A percentile compares a stretch with the other conserved stretches of the same genome.
phyloP scores from a whole-genome alignment of 2,329 filamentous ascomycete genomes.

The Emericellopsis cladophorae region DNA sequence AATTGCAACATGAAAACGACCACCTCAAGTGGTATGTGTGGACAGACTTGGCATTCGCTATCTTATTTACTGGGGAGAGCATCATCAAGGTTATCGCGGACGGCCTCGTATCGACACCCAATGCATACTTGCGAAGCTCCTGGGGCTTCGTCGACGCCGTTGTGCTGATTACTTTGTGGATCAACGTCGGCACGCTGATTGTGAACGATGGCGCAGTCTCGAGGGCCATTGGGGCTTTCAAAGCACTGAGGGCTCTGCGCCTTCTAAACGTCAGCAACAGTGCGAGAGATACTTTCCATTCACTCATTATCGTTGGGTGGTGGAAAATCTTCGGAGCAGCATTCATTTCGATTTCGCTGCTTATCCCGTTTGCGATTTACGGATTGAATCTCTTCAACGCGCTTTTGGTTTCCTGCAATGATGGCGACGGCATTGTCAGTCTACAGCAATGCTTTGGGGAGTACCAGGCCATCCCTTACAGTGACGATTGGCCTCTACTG shows the following conservation, averaged over 20 bases:
- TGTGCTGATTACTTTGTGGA: slow-evolving; percentile 87
- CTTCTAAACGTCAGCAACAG: slow-evolving; percentile 94
- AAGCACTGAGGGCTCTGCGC: slow-evolving; percentile 81
- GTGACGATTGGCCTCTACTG: slow-evolving; percentile 62
- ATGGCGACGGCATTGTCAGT: slow-evolving; percentile 36
- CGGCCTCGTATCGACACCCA: slow-evolving; percentile 91
- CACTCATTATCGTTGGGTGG: slow-evolving; percentile 82
- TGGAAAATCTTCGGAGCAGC: slow-evolving; percentile 90
- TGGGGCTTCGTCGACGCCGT: slow-evolving; percentile 95
- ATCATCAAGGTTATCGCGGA: slow-evolving; percentile 89
- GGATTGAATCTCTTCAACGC: slow-evolving; percentile 88
- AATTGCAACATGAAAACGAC: slow-evolving; percentile 44
- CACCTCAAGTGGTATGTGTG: slow-evolving; percentile 86
- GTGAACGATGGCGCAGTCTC: slow-evolving; percentile 75
- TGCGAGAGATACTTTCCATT: slow-evolving; percentile 91
- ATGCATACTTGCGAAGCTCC: slow-evolving; percentile 90
- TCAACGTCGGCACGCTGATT: slow-evolving; percentile 79
- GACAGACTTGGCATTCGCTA: slow-evolving; percentile 80
- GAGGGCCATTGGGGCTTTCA: slow-evolving; percentile 88
- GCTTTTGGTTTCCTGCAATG: slow-evolving; percentile 66
- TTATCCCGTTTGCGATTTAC: slow-evolving; percentile 95
- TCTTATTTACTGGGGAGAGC: slow-evolving; percentile 77
- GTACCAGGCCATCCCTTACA: slow-evolving; percentile 62
- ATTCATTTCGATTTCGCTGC: slow-evolving; percentile 83
- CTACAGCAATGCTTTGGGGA: slow-evolving; percentile 75